Evolutionary conservation across 306 rosid genomes (phyloP), one percentile per base, ranked within the genome.

Genomic region (Carpinus fangiana): DNA sequence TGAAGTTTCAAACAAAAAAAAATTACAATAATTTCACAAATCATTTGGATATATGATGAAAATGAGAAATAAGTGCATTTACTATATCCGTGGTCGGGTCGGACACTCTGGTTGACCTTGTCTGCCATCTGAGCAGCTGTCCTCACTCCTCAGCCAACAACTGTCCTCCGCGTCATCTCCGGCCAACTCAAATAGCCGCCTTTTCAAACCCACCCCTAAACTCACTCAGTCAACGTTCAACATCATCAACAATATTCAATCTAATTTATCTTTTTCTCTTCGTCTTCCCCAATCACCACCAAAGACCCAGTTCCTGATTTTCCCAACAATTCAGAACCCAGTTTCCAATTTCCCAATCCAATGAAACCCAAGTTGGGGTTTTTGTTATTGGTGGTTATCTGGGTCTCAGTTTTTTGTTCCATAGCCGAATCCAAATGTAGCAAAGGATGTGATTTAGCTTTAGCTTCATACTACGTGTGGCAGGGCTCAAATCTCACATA

Each of bases 361-460:
- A 93, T 91, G 98, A 79, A 82, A 46, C 76, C 69, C 41, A 80
- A 68, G 74, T 21, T 73, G 45, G 51, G 79, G 79, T 73, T 72
- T 26, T 61, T 54, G 23, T 7, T 85, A 8, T 71, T 66, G 68
- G 23, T 88, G 62, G 47, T 90, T 51, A 38, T 83, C 56, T 28
- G 54, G 20, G 34, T 72, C 26, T 78, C 64, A 41, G 69, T 80
- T 18, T 66, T 18, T 10, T 72, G 73, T 70, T 55, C 60, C 59
- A 75, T 31, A 5, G 92, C 80, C 5, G 86, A 87, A 79, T 80
- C 98, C 7, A 78, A 74, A 34, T 93, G 97, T 79, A 50, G 79
- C 7, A 75, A 72, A 46, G 80, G 79, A 13, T 93, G 98, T 82
- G 84, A 36, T 12, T 31, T 83, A 76, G 98, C 98, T 78, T 64